Evolutionary conservation across 495 filamentous ascomycete genomes (phyloP).

Genomic region (Cercophora samala): DNA sequence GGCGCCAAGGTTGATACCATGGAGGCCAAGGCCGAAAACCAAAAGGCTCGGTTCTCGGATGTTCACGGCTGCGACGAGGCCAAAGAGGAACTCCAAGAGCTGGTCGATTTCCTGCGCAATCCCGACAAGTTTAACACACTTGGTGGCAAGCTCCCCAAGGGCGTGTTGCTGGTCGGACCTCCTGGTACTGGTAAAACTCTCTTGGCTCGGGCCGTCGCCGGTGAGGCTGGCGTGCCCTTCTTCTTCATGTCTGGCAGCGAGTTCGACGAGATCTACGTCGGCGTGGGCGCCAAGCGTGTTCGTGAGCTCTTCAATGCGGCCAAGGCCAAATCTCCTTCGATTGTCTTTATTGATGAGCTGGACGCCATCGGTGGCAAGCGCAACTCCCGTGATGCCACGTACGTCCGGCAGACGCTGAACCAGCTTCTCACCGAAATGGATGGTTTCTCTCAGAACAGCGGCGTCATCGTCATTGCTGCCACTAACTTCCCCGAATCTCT

Average conservation of each 20-base stretch:
- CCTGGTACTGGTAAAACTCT: conserved; percentile 99
- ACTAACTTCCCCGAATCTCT: conserved; percentile 94
- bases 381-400: conserved; percentile 90
- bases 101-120: conserved; percentile 92
- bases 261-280: conserved; percentile 98
- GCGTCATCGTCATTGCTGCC: conserved; percentile 91
- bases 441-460: conserved; percentile 88
- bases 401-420: conserved; percentile 95
- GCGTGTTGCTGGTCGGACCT: conserved; percentile 90
- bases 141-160: conserved; percentile 94
- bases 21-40: conserved; percentile 85
- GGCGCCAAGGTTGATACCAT: conserved; percentile 61
- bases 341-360: conserved; percentile 97
- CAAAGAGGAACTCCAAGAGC: conserved; percentile 94
- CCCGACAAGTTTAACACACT: conserved; percentile 87
- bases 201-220: conserved; percentile 90
- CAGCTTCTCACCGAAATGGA: conserved; percentile 98
- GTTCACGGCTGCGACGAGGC: conserved; percentile 98
- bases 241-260: conserved; percentile 99
- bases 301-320: conserved; percentile 90
- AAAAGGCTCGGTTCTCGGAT: conserved; percentile 86
- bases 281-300: conserved; percentile 95
- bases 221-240: conserved; percentile 96
- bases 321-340: conserved; percentile 84
- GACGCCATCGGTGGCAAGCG: conserved; percentile 94